Evolutionary conservation across 768 basidiomycete species (phyloP).

Genomic region (Tylopilus subfusipes): DNA sequence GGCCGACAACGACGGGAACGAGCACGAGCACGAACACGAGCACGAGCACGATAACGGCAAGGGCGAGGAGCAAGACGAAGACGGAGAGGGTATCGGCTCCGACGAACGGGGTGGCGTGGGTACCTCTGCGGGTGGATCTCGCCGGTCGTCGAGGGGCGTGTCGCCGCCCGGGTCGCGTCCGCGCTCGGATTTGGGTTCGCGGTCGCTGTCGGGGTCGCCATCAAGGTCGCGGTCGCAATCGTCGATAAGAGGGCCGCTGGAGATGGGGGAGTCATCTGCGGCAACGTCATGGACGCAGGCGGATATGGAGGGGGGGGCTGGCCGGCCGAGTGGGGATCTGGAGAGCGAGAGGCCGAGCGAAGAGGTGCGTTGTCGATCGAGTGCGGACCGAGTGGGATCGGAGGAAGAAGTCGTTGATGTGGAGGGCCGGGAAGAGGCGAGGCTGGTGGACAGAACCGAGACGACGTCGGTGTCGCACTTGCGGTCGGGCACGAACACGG

Average conservation of each 20-base stretch:
- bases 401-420: background rate
- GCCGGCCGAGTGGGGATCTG: background rate
- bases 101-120: background rate
- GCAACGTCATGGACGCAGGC: slow-evolving; percentile 29
- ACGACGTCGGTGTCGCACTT: slow-evolving; percentile 32
- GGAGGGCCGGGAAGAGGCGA: background rate
- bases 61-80: background rate
- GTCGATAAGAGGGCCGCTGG: slow-evolving; percentile 14
- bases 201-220: slow-evolving; percentile 5
- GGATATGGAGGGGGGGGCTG: slow-evolving; percentile 10
- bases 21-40: background rate
- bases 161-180: background rate
- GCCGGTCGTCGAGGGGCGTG: background rate
- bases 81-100: background rate
- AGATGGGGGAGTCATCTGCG: slow-evolving; percentile 19
- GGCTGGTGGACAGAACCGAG: slow-evolving; percentile 7
- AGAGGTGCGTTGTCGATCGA: background rate
- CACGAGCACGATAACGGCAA: background rate
- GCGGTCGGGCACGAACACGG: slow-evolving; percentile 25
- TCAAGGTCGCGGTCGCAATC: slow-evolving; percentile 16
- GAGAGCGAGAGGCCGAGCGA: slow-evolving; percentile 6
- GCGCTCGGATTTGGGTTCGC: slow-evolving; percentile 1
- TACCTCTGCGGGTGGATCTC: background rate
- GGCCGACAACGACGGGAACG: too few species aligned
- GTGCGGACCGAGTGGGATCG: background rate